These are phyloP conservation scores for Fusarium goolgardi DNA, from an alignment of 2,329 filamentous ascomycete genomes.

Conservation along the genomic window DNA sequence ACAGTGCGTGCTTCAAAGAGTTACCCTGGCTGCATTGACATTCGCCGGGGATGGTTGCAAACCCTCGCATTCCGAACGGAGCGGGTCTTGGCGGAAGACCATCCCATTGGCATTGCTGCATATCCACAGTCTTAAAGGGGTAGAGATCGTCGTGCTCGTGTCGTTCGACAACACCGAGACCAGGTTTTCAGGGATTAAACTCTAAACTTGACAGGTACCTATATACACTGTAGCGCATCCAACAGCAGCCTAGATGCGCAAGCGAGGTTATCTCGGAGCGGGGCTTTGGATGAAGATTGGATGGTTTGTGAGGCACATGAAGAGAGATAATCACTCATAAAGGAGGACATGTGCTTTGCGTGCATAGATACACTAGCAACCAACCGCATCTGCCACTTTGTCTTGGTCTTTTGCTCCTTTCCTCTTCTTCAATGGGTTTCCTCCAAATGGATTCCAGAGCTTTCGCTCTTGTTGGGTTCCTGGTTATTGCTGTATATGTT, in stretches of 20 bases:
- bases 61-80: not conserved
- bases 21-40: not conserved
- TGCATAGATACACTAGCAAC: not conserved
- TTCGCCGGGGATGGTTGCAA: not conserved
- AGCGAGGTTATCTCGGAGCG: not conserved
- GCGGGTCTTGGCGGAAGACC: not conserved
- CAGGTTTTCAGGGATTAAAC: not conserved
- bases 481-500: constrained; percentile 20
- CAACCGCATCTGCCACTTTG: not conserved
- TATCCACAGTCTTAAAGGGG: not conserved
- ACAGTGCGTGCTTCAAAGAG: not conserved
- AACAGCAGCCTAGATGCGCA: not conserved
- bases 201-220: not conserved
- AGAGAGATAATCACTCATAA: not conserved
- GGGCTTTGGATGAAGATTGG: not conserved
- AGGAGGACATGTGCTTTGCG: not conserved
- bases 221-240: not conserved
- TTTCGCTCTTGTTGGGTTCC: not conserved
- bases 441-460: not conserved
- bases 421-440: not conserved
- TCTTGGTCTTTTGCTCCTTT: not conserved
- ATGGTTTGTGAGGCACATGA: constrained; percentile 2
- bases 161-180: not conserved
- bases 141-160: not conserved
- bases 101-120: not conserved